Base-by-base conservation (phyloP, 129 eudicot genomes). In the Solidago caesia region DNA sequence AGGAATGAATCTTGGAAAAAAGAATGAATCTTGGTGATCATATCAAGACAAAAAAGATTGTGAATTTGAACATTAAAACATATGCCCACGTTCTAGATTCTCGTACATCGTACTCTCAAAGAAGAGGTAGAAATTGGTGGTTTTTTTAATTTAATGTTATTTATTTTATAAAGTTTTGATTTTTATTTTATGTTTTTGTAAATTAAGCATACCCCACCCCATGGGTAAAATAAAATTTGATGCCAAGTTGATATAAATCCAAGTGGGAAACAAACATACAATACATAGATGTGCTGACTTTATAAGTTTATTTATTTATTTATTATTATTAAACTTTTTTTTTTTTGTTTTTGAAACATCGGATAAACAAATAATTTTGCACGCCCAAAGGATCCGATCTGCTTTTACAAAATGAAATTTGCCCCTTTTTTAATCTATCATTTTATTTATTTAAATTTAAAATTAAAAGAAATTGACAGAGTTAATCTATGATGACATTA, bases 21-120 rank as follows among this genome's bases (percentile, higher is more conserved):
- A 73, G 9, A 53, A 65, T 9, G 63, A 79, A 79, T 67, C 79
- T 75, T 14, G 44, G 39, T 33, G 39, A 33, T 33, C 39, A 33
- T 33, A 33, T 33, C 39, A 33, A 33, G 39, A 33, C 39, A 33
- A 33, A 33, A 33, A 33, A 33, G 39, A 59, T 59, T 59, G 16
- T 21, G 64, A 33, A 33, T 59, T 59, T 47, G 11, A 47, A 10
- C 52, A 6, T 47, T 47, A 7, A 7, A 7, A 47, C 8, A 47
- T 10, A 47, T 47, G 52, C 52, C 52, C 52, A 6, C 21, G 21
- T 75, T 80, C 80, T 75, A 75, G 79, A 80, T 73, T 80, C 79
- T 79, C 83, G 78, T 53, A 72, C 74, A 75, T 79, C 83, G 78
- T 53, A 72, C 74, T 79, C 68, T 49, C 72, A 71, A 27, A 68